Conservation (phyloP, 768 basidiomycete species). For the Myochromella boudieri region DNA sequence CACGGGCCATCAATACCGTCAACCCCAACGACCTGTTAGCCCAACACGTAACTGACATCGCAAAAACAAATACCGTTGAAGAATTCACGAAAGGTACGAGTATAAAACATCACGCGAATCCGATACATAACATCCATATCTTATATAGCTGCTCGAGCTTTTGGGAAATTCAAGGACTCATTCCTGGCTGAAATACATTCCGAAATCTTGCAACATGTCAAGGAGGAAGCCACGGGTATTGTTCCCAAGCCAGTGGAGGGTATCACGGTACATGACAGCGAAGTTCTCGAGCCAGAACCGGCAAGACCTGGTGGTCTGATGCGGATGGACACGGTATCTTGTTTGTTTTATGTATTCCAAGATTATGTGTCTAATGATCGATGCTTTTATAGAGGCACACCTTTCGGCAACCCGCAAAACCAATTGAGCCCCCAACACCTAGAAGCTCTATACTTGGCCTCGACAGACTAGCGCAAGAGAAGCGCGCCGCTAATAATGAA, state of each 20-base stretch:
- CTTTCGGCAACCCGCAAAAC: constrained; percentile 74
- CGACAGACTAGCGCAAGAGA: constrained; percentile 87
- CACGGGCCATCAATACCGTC: constrained; percentile 73
- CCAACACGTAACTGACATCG: constrained; percentile 75
- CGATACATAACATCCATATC: too few relatives aligned
- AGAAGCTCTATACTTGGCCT: constrained; percentile 82
- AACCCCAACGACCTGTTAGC: constrained; percentile 87
- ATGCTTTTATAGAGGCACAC: constrained; percentile 61
- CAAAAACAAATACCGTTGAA: constrained; percentile 61
- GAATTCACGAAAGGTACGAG: constrained; percentile 68
- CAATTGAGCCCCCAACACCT: constrained; percentile 75
- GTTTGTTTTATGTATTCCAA: not conserved
- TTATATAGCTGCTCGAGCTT: constrained; percentile 66
- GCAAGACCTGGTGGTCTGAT: constrained; percentile 78
- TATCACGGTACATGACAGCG: constrained; percentile 75
- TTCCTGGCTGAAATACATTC: constrained; percentile 78
- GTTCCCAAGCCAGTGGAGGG: constrained; percentile 65
- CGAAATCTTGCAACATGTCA: constrained; percentile 72
- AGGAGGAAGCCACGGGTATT: constrained; percentile 59
- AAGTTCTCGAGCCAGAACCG: constrained; percentile 81
- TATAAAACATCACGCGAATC: not conserved
- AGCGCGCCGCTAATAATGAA: constrained; percentile 62
- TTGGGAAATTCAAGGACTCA: constrained; percentile 84
- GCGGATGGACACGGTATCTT: constrained; percentile 60
- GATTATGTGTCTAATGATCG: not conserved